A percentile compares a stretch with the other conserved stretches of the same genome.
Conservation (phyloP, 2,329 filamentous ascomycete species). For the Biscogniauxia sp. region DNA sequence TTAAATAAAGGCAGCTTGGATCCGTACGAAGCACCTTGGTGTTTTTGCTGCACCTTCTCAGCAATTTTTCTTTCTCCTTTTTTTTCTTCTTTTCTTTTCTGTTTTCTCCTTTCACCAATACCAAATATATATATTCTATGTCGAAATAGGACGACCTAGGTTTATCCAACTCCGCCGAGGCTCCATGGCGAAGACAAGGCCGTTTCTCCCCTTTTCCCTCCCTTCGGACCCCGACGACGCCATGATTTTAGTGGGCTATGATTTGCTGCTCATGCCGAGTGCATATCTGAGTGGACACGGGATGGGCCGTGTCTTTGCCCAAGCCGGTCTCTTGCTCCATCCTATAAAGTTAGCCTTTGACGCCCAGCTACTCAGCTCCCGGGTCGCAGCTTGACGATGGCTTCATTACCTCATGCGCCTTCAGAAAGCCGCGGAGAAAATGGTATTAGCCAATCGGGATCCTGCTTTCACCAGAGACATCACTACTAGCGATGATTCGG, state of each 20-base stretch:
- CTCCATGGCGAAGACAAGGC: background rate
- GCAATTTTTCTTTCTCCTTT: no score
- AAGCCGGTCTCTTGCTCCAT: background rate
- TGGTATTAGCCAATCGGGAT: background rate
- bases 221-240: background rate
- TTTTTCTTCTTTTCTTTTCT: background rate
- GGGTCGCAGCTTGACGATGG: background rate
- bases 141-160: background rate
- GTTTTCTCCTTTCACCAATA: background rate
- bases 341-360: background rate
- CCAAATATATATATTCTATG: background rate
- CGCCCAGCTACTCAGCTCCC: background rate
- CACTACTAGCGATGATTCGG: background rate
- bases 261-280: background rate
- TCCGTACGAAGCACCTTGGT: background rate
- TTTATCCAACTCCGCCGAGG: background rate
- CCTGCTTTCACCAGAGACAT: background rate
- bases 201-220: background rate
- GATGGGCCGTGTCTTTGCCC: background rate
- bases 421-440: background rate
- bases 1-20: background rate
- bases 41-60: background rate
- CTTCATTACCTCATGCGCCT: background rate
- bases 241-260: background rate
- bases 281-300: background rate